A percentile compares a stretch with the other conserved stretches of the same genome.
Evolutionary conservation across 164 flowering plant genomes (phyloP).

Genomic region (Magnolia kwangsiensis): DNA sequence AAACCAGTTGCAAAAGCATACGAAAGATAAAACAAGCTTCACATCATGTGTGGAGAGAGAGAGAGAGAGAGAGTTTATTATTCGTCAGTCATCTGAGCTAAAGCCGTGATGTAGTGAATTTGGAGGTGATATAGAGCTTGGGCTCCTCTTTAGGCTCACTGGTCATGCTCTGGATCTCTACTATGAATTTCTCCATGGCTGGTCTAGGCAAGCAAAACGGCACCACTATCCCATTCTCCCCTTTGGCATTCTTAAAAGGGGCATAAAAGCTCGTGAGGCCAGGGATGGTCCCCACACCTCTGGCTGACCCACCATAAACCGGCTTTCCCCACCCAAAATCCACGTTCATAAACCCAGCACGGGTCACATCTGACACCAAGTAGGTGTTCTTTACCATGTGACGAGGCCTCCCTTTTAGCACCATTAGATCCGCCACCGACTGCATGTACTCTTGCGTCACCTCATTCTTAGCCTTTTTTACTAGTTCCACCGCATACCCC

Average conservation of each 20-base stretch:
- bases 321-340: constrained; percentile 21
- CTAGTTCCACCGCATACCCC: constrained; percentile 23
- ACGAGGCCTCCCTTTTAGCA: constrained; percentile 25
- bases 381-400: constrained; percentile 30
- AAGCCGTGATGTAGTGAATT: neutral
- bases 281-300: constrained; percentile 39
- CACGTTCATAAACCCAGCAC: constrained; percentile 41
- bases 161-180: constrained; percentile 23
- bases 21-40: too few relatives aligned
- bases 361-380: constrained; percentile 46
- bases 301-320: constrained; percentile 46
- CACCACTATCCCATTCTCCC: constrained; percentile 49
- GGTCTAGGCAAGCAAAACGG: constrained; percentile 46
- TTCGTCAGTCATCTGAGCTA: neutral
- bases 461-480: constrained; percentile 18
- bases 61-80: too few relatives aligned
- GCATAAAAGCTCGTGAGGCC: constrained; percentile 41
- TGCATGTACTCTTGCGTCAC: constrained; percentile 32
- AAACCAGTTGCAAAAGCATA: too few relatives aligned
- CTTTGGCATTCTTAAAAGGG: constrained; percentile 26
- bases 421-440: constrained; percentile 31
- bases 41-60: too few relatives aligned
- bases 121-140: neutral
- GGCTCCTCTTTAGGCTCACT: neutral
- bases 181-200: constrained; percentile 46